Evolutionary conservation across 768 basidiomycete species (phyloP).

Genomic region (Suillus placidus): DNA sequence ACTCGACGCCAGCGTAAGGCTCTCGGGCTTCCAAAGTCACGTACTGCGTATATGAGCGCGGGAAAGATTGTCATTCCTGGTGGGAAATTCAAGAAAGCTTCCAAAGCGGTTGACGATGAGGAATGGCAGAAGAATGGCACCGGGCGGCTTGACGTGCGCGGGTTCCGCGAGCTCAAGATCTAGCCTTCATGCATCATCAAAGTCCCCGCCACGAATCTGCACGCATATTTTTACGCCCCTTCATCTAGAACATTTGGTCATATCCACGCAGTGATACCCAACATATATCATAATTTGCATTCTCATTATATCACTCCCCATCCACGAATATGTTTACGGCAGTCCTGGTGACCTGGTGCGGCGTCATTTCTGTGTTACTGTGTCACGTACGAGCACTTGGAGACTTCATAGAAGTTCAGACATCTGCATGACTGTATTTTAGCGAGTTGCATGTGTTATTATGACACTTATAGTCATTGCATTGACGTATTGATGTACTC

Average conservation of each 20-base stretch:
- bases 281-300: constrained; percentile 6
- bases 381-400: constrained; percentile 1
- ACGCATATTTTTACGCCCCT: constrained; percentile 7
- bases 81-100: constrained; percentile 46
- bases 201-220: constrained; percentile 12
- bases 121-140: constrained; percentile 72
- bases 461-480: not conserved
- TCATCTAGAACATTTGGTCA: constrained; percentile 9
- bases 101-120: constrained; percentile 36
- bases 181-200: constrained; percentile 25
- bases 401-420: constrained; percentile 5
- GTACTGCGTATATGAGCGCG: constrained; percentile 41
- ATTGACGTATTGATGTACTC: not conserved
- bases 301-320: not conserved
- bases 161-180: constrained; percentile 79
- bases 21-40: constrained; percentile 65
- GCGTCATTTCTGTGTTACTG: not conserved
- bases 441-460: not conserved
- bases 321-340: not conserved
- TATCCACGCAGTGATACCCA: constrained; percentile 8
- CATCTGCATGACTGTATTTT: constrained; percentile 6
- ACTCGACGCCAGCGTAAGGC: constrained; percentile 71
- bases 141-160: constrained; percentile 74
- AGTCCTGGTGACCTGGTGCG: not conserved
- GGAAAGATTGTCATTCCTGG: constrained; percentile 69